Percentiles rank a stretch among this genome's conserved stretches.
These are phyloP conservation scores for Ilex aquifolium DNA, from an alignment of 257 asterid species.

Conservation along the genomic window DNA sequence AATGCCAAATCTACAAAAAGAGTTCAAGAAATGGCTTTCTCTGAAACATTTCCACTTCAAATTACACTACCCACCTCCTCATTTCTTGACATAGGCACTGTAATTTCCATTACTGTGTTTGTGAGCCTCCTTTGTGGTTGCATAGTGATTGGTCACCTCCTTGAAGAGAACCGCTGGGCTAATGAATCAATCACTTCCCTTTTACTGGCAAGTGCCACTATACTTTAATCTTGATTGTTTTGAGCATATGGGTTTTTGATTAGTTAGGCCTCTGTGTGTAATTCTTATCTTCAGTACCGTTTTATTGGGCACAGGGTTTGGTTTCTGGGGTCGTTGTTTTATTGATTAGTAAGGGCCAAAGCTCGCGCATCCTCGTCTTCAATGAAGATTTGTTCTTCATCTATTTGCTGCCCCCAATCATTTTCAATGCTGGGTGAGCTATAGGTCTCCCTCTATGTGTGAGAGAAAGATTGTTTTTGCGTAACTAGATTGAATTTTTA, in stretches of 20 bases:
- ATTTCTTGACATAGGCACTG: conserved; percentile 1
- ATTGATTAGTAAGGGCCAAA: conserved; percentile 41
- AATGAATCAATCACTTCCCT: conserved; percentile 62
- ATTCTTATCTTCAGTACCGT: background rate
- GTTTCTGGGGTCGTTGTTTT: conserved; percentile 48
- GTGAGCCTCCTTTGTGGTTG: conserved; percentile 51
- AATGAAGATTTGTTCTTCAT: conserved; percentile 67
- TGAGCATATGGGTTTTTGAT: no score
- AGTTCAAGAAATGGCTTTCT: background rate
- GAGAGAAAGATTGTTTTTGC: background rate
- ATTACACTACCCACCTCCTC: background rate
- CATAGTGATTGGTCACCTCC: conserved; percentile 32
- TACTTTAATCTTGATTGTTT: background rate
- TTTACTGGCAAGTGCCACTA: conserved; percentile 33
- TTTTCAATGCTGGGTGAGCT: conserved; percentile 64
- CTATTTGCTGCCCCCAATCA: conserved; percentile 70
- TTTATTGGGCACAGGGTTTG: conserved; percentile 39
- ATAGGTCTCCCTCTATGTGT: background rate
- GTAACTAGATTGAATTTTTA: background rate
- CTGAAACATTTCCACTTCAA: background rate
- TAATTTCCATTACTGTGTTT: conserved; percentile 45
- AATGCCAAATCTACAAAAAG: background rate
- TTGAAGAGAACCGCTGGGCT: conserved; percentile 39
- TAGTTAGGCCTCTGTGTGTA: background rate
- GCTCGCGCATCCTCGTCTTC: conserved; percentile 52